These are phyloP conservation scores for Tanacetum coccineum DNA, from an alignment of 129 eudicot genomes.

Conservation along the genomic window DNA sequence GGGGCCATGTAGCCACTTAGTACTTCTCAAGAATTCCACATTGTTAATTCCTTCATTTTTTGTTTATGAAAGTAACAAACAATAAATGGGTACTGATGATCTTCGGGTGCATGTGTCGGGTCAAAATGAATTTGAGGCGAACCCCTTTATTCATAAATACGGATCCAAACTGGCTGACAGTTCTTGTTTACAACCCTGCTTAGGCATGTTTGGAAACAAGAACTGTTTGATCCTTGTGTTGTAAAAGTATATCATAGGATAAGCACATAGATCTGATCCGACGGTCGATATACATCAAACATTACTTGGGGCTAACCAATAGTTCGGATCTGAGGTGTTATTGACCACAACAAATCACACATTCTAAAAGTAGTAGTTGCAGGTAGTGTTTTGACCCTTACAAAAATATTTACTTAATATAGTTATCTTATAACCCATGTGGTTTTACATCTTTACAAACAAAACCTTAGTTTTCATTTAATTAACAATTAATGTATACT, in stretches of 20 bases:
- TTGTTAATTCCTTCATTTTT: constrained; percentile 17
- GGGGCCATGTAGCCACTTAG: too few relatives aligned
- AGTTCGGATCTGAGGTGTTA: constrained; percentile 24
- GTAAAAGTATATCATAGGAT: neutral
- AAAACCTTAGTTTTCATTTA: constrained; percentile 3
- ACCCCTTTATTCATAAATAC: too few relatives aligned
- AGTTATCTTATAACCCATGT: constrained; percentile 3
- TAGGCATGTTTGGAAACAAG: too few relatives aligned
- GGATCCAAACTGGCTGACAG: too few relatives aligned
- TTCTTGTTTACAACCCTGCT: too few relatives aligned
- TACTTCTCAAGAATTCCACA: neutral
- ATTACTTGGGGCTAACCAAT: constrained; percentile 18
- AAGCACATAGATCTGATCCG: neutral
- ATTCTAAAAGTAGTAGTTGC: constrained; percentile 14
- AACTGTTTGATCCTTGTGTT: neutral
- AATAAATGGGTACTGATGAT: neutral
- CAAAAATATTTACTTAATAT: neutral
- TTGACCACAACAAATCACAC: constrained; percentile 7
- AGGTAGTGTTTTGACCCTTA: constrained; percentile 1
- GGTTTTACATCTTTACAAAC: constrained; percentile 7
- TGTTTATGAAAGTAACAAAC: neutral
- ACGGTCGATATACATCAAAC: constrained; percentile 20
- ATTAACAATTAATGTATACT: too few relatives aligned
- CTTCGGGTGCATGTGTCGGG: too few relatives aligned
- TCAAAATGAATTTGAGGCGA: too few relatives aligned